Conservation (phyloP, 2,329 filamentous ascomycete species). For the Neoascochyta sp. region DNA sequence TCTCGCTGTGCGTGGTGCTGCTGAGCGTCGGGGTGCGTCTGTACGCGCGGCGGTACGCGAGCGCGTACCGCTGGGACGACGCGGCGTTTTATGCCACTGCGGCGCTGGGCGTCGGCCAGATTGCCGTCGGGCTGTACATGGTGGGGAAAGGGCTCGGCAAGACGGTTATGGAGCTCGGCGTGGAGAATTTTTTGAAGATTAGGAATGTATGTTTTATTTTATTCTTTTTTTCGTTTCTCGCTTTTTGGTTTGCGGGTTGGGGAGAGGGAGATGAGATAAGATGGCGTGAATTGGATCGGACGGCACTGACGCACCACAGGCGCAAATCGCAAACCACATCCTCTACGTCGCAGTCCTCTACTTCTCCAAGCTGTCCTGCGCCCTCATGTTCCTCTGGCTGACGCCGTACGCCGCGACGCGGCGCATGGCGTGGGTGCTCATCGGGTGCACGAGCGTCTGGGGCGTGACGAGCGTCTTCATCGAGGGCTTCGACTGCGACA, state of each 20-base stretch:
- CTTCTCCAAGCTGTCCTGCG: slow-evolving; percentile 10
- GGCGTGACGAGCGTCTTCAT: slow-evolving; percentile 7
- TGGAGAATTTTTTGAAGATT: no score
- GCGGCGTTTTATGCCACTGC: slow-evolving; percentile 8
- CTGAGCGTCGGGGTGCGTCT: slow-evolving; percentile 6
- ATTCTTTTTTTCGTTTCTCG: no score
- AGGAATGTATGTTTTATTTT: no score
- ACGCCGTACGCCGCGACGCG: slow-evolving; percentile 8
- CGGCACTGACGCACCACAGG: no score
- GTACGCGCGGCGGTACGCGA: slow-evolving; percentile 3
- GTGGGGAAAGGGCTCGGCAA: no score
- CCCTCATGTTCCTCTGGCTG: slow-evolving; percentile 10
- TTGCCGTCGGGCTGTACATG: no score
- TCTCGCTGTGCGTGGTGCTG: slow-evolving; percentile 9
- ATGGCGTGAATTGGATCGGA: no score
- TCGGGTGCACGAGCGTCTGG: slow-evolving; percentile 7
- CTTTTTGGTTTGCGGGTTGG: no score
- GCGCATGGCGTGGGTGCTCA: slow-evolving; percentile 1
- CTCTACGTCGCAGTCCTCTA: slow-evolving; percentile 11
- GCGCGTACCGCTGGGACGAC: slow-evolving; percentile 6
- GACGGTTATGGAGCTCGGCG: no score
- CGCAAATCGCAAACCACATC: no score
- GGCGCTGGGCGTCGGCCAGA: no score
- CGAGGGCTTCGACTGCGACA: slow-evolving; percentile 4
- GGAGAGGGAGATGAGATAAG: no score